Base-by-base conservation (phyloP, 306 rosid species). In the Dalbergia cochinchinensis region DNA sequence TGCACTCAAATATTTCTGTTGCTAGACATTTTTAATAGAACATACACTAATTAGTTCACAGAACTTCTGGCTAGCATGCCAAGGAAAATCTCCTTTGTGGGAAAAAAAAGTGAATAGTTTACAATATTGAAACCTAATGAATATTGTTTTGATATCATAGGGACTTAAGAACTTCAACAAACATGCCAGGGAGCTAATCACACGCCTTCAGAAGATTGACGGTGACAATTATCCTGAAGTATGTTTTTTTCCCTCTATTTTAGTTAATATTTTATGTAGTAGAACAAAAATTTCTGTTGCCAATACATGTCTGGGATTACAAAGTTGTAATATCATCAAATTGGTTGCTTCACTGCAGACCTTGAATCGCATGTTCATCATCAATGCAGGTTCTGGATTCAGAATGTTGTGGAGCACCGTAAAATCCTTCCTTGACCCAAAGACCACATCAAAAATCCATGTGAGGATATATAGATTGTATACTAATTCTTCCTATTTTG, bases 331-430 rank as follows among this genome's bases (percentile, higher is more conserved):
- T 72, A 77, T 74, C 81, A 65, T 31, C 20, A 74, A 71, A 71
- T 65, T 77, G 45, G 64, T 78, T 67, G 71, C 64, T 82, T 65
- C 75, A 73, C 20, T 84, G 89, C 94, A 94, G 99, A 92, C 91
- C 83, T 89, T 94, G 94, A 89, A 90, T 77, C 95, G 94, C 60
- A 92, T 94, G 99, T 92, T 91, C 89, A 92, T 94, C 87, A 94
- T 94, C 88, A 94, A 94, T 83, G 99, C 97, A 53, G 99, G 99
- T 85, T 89, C 97, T 69, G 97, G 99, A 62, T 94, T 94, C 79
- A 89, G 98, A 85, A 91, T 94, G 88, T 83, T 92, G 88, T 94
- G 99, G 99, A 87, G 71, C 89, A 94, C 97, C 4, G 89, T 94
- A 50, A 94, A 92, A 80, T 87, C 97, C 68, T 94, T 94, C 90